These are phyloP conservation scores for Suillus placidus DNA, from an alignment of 768 basidiomycete species.

Conservation along the genomic window DNA sequence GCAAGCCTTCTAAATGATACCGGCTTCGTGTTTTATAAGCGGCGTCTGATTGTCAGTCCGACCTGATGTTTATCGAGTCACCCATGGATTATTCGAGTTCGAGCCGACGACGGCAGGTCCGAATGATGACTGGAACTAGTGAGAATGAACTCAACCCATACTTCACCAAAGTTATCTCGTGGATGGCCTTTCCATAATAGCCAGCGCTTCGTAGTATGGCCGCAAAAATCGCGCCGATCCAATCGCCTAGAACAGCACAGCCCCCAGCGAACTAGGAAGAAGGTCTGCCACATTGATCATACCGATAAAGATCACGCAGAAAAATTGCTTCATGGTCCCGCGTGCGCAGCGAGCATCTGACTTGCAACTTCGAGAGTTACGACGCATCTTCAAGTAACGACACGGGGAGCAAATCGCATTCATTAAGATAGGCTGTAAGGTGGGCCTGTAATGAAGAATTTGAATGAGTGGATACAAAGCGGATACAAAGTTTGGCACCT, in stretches of 20 bases:
- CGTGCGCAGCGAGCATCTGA: not conserved
- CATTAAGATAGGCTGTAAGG: not conserved
- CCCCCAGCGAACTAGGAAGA: too few relatives aligned
- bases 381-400: not conserved
- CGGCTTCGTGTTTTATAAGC: not conserved
- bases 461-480: not conserved
- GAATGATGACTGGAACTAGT: not conserved
- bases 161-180: not conserved
- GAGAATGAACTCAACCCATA: not conserved
- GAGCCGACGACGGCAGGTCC: not conserved
- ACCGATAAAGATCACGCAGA: not conserved
- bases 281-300: not conserved
- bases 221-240: not conserved
- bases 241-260: not conserved
- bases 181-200: not conserved
- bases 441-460: not conserved
- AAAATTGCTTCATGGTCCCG: not conserved
- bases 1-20: not conserved
- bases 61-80: too few relatives aligned
- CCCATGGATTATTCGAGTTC: too few relatives aligned
- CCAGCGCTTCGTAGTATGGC: not conserved
- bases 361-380: not conserved
- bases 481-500: conserved; percentile 1
- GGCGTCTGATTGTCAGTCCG: not conserved
- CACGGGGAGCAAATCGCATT: not conserved